Evolutionary conservation across 176 grass and related monocot species (phyloP).

Genomic region (Areca catechu): DNA sequence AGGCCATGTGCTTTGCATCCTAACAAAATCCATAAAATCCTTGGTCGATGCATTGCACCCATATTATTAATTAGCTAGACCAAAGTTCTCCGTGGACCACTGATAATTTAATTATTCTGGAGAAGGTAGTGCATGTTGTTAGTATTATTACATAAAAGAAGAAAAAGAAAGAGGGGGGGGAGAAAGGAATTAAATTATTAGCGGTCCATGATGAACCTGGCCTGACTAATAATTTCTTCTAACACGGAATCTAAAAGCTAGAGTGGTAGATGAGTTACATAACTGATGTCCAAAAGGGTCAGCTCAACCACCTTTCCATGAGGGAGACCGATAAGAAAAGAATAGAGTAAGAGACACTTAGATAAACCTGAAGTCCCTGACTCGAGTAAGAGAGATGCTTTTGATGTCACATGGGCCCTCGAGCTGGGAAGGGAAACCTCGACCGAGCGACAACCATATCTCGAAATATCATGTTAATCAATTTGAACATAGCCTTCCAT

Average conservation of each 20-base stretch:
- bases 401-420: background rate
- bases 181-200: no score
- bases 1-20: background rate
- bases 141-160: no score
- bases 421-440: background rate
- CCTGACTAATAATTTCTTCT: no score
- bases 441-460: background rate
- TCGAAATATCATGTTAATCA: background rate
- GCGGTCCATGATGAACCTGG: no score
- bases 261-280: background rate
- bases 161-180: no score
- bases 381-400: slow-evolving; percentile 11
- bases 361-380: slow-evolving; percentile 12
- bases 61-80: no score
- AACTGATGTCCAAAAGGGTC: background rate
- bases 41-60: background rate
- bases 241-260: background rate
- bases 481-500: background rate
- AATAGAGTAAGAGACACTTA: slow-evolving; percentile 14
- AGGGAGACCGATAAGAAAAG: background rate
- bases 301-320: slow-evolving; percentile 2
- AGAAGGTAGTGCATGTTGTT: no score
- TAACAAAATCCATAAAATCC: background rate
- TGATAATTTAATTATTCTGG: no score
- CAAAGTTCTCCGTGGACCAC: no score